Percentiles rank a stretch among this genome's conserved stretches.
These are phyloP conservation scores for Ogataea methylovora DNA, from an alignment of 805 yeast genomes.

Conservation along the genomic window DNA sequence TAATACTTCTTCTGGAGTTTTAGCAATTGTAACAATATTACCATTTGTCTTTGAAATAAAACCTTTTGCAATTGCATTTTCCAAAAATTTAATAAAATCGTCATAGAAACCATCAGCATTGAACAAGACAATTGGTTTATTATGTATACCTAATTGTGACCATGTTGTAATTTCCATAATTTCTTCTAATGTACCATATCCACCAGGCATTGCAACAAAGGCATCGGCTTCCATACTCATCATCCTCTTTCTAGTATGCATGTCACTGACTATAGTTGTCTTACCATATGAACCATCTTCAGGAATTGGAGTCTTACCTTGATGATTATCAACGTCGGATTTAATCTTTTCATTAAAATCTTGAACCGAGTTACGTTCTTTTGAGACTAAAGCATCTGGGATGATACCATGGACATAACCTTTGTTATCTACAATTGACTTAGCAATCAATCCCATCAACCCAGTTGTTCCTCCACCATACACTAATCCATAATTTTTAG, in stretches of 20 bases:
- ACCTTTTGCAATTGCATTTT: slow-evolving; percentile 52
- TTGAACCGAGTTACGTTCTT: slow-evolving; percentile 48
- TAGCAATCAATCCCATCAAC: slow-evolving; percentile 71
- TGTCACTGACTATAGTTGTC: slow-evolving; percentile 75
- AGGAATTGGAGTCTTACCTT: slow-evolving; percentile 60
- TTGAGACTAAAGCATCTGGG: slow-evolving; percentile 72
- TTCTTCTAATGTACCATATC: slow-evolving; percentile 86
- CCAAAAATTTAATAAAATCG: slow-evolving; percentile 53
- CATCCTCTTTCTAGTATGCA: slow-evolving; percentile 82
- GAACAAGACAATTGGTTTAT: slow-evolving; percentile 70
- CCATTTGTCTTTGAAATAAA: slow-evolving; percentile 65
- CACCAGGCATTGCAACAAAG: slow-evolving; percentile 87
- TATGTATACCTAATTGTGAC: slow-evolving; percentile 83
- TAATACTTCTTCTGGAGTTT: slow-evolving; percentile 61
- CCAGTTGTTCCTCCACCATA: slow-evolving; percentile 92
- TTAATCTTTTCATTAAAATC: slow-evolving; percentile 41
- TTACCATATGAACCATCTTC: slow-evolving; percentile 57
- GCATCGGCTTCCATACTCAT: slow-evolving; percentile 88
- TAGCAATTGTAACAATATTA: slow-evolving; percentile 60
- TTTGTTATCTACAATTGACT: slow-evolving; percentile 45
- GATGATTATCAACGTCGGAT: slow-evolving; percentile 51
- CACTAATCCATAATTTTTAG: slow-evolving; percentile 62
- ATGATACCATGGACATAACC: slow-evolving; percentile 81
- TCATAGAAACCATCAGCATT: slow-evolving; percentile 80
- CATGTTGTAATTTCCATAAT: slow-evolving; percentile 86